Base-by-base conservation (phyloP, 495 filamentous ascomycete genomes). In the Aspergillus sclerotiicarbonarius region DNA sequence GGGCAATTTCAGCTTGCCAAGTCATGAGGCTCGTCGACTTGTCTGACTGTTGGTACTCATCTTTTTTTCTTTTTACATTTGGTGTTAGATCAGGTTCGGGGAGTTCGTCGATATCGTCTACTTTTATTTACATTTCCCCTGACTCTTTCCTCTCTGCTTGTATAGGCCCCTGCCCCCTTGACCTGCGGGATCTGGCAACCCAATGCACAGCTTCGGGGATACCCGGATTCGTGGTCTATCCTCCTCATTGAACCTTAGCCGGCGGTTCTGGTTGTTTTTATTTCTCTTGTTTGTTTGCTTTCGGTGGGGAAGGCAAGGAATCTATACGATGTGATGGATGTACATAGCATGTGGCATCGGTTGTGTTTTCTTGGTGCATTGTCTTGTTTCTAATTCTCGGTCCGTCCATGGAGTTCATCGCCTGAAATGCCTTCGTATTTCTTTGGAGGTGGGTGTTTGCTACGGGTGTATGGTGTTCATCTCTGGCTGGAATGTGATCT, bases 1-100 rank as follows among this genome's bases (percentile, higher is more conserved):
- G 75, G 72, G 35, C 63, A 66, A 29, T 80, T 79, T 58, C 73
- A 70, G 44, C 63, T 77, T 53, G 71, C 69, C 25, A 77, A 77
- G 60, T 65, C 67, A 60, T 80, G 64, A 76, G 59, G 32, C 52
- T 33, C 21, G 39, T 31, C 25, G 58, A 21, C 48, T 33, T 37
- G 37, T 19, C 32, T 30, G 25, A 52, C 12, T 41, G 53, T 8
- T 35, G 25, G 13, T 32, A n/a, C 16, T 50, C 25, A 46, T 56
- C 31, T 43, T 43, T 33, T 35, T 32, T 48, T 21, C 53, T 16
- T 19, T 21, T 6, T 25, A 25, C 25, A 25, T 25, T 25, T 54
- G 61, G 56, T 47, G 56, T 51, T 62, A 64, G 61, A 70, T 62
- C 62, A 54, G 68, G 68, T 61, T 62, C 58, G 57, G 53, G 59